Base-by-base conservation (phyloP, 306 rosid genomes). In the Prunus campanulata region DNA sequence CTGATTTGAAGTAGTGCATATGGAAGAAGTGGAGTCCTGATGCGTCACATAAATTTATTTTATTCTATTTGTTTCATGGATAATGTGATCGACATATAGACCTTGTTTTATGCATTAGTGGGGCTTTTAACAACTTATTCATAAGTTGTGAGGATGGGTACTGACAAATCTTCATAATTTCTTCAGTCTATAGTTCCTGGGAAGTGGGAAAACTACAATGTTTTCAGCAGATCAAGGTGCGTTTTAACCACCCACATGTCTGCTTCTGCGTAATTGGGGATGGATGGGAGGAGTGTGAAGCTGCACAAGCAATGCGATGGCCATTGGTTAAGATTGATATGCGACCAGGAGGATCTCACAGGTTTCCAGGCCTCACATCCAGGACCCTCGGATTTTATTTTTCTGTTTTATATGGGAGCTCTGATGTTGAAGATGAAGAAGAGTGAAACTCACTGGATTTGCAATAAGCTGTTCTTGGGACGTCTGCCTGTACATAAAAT, bases 251-350 rank as follows among this genome's bases (percentile, higher is more conserved):
- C 76, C 85, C 98, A 74, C 83, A 87, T 27, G 93, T 87, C 70
- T 91, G 91, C 42, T 93, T 88, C 83, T 93, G 98, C 67, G 97
- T 75, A 51, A 85, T 93, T 75, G 98, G 98, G 48, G 93, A 93
- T 77, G 98, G 98, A 67, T 89, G 90, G 92, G 98, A 93, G 85
- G 98, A 93, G 85, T 91, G 98, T 73, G 90, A 86, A 78, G 98
- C 97, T 22, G 96, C 98, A 19, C 85, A 83, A 81, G 75, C 66
- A 59, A 87, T 93, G 98, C 82, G 50, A 74, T 93, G 98, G 98
- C 97, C 98, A 70, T 90, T 90, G 81, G 80, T 91, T 61, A 87
- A 88, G 85, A 93, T 93, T 74, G 97, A 91, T 62, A 82, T 79
- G 6, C 88, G 77, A 74, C 97, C 97, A 35, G 93, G 84, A 52